Evolutionary conservation across 768 basidiomycete genomes (phyloP).

Genomic region (Pisolithus orientalis): DNA sequence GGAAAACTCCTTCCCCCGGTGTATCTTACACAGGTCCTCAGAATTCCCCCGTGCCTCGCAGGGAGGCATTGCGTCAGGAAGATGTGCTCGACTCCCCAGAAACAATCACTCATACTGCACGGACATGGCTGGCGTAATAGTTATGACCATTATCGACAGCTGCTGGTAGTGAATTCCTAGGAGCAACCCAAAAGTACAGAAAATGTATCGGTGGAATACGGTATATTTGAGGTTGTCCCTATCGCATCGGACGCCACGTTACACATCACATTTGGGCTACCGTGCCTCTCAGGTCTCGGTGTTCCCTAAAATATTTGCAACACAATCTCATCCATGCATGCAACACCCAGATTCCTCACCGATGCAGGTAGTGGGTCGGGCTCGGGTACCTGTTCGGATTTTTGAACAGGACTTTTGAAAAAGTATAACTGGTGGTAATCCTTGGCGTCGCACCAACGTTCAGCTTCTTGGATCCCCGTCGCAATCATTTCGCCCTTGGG

Average conservation of each 20-base stretch:
- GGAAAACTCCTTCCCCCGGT: conserved; percentile 53
- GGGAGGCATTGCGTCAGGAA: conserved; percentile 76
- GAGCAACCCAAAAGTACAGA: too few relatives aligned
- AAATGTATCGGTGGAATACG: too few relatives aligned
- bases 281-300: too few relatives aligned
- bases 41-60: conserved; percentile 62
- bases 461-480: conserved; percentile 66
- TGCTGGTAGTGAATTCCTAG: too few relatives aligned
- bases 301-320: too few relatives aligned
- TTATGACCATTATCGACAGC: too few relatives aligned
- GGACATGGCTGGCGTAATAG: too few relatives aligned
- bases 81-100: conserved; percentile 63
- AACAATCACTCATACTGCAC: too few relatives aligned
- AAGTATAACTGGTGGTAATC: conserved; percentile 76
- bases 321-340: background rate
- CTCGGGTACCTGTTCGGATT: conserved; percentile 90
- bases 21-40: conserved; percentile 73
- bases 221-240: too few relatives aligned
- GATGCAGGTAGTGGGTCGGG: conserved; percentile 79
- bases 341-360: conserved; percentile 39
- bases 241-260: too few relatives aligned
- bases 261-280: too few relatives aligned
- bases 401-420: conserved; percentile 37
- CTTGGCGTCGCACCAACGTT: conserved; percentile 78
- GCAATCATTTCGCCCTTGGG: conserved; percentile 68